Evolutionary conservation across 2,329 filamentous ascomycete species (phyloP), one percentile per base, ranked within the genome.

Genomic region (Mariannaea sp.): DNA sequence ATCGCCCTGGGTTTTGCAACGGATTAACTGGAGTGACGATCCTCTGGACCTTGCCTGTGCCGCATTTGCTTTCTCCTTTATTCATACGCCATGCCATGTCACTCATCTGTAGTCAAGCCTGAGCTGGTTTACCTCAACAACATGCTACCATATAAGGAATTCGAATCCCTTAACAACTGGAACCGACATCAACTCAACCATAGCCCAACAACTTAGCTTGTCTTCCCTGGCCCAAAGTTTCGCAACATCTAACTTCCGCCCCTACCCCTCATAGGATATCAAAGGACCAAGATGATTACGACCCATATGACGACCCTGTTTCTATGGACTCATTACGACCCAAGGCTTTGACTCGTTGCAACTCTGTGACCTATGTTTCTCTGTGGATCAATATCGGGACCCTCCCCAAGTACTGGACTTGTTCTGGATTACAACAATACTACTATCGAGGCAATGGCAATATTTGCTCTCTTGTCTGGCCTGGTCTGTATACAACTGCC

Each of bases 401-500:
- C n/a, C n/a, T n/a, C n/a, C n/a, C n/a, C n/a, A n/a, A n/a, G n/a
- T n/a, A 36, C 27, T 35, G 20, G 56, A 58, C 52, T 40, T 40
- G 36, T 40, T 40, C 24, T 13, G 61, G 57, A 59, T 48, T 47
- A 59, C 62, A 62, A 58, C 44, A 64, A 51, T 36, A 49, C 27
- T 14, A 38, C 39, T 32, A 16, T n/a, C 38, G 48, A 56, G 29
- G 22, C 10, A n/a, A n/a, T n/a, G n/a, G n/a, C 38, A 30, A 33
- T n/a, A 39, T 19, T 19, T 27, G 10, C 19, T 47, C 12, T 49
- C 40, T n/a, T 54, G 53, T 64, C 60, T 58, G 48, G 53, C 65
- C 70, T 58, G 65, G 65, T 67, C 59, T 67, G 65, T 67, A 66
- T 40, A 40, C 54, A 29, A 22, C 32, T 22, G 17, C n/a, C 17